These are phyloP conservation scores for Melampsora larici-populina DNA, from an alignment of 1,284 basidiomycete species.

Conservation along the genomic window DNA sequence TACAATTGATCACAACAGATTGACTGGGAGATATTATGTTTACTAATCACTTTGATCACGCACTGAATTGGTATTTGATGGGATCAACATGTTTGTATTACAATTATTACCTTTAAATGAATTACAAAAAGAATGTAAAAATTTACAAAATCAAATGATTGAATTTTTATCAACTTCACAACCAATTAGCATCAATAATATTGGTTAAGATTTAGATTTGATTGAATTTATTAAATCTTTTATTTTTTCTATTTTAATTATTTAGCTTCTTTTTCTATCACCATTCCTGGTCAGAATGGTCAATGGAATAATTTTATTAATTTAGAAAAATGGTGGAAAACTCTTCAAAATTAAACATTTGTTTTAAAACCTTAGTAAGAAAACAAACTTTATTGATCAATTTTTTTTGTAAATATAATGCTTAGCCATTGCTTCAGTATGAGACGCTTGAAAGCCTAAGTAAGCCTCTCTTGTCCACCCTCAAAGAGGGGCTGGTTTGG, in stretches of 20 bases:
- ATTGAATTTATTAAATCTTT: constrained; percentile 63
- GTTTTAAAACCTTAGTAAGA: too few species aligned
- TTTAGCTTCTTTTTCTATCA: constrained; percentile 67
- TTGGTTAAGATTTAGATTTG: constrained; percentile 8
- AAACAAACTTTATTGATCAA: too few species aligned
- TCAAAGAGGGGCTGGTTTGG: too few species aligned
- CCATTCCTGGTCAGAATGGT: not conserved
- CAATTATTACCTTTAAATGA: constrained; percentile 61
- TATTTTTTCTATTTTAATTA: constrained; percentile 79
- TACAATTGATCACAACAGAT: too few species aligned
- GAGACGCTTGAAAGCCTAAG: too few species aligned
- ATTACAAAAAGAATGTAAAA: constrained; percentile 56
- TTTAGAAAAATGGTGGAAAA: constrained; percentile 42
- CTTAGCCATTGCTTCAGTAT: too few species aligned
- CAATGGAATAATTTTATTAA: constrained; percentile 14
- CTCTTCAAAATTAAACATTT: not conserved
- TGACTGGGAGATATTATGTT: too few species aligned
- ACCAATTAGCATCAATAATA: constrained; percentile 57
- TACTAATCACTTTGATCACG: too few species aligned
- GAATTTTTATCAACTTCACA: constrained; percentile 17
- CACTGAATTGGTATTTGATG: too few species aligned
- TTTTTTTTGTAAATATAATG: too few species aligned
- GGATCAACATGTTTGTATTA: too few species aligned
- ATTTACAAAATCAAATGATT: constrained; percentile 1
- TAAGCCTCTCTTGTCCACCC: too few species aligned